Evolutionary conservation across 805 yeast genomes (phyloP).

Genomic region (Jamesozyma jinghongensis): DNA sequence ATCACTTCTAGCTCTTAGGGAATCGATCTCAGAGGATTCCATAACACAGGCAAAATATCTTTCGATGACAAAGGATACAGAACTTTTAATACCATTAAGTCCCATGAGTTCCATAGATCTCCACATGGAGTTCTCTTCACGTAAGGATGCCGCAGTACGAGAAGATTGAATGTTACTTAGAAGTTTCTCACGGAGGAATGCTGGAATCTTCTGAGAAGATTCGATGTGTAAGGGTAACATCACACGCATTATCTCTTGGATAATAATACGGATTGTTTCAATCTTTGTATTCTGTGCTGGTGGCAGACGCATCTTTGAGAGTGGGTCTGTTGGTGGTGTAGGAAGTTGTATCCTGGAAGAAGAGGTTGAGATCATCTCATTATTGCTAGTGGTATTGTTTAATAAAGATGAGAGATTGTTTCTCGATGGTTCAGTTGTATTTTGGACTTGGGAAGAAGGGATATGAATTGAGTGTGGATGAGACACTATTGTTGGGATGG

Average conservation of each 20-base stretch:
- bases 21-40: constrained; percentile 9
- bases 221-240: constrained; percentile 1
- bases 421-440: neutral
- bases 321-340: neutral
- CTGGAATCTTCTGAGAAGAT: constrained; percentile 10
- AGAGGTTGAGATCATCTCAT: neutral
- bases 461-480: no score
- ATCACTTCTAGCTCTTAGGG: neutral
- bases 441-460: neutral
- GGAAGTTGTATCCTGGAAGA: neutral
- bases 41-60: constrained; percentile 37
- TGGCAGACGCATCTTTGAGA: neutral
- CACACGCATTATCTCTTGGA: constrained; percentile 2
- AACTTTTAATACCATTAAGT: constrained; percentile 32
- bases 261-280: neutral
- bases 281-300: no score
- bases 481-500: neutral
- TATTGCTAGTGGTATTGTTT: no score
- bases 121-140: no score
- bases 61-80: constrained; percentile 55
- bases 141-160: constrained; percentile 29
- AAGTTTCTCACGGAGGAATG: constrained; percentile 30
- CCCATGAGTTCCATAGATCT: no score
- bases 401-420: no score
- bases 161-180: constrained; percentile 49